phyloP scores from a whole-genome alignment of 1,139 yeast genomes.

The Kluyveromyces sp. region DNA sequence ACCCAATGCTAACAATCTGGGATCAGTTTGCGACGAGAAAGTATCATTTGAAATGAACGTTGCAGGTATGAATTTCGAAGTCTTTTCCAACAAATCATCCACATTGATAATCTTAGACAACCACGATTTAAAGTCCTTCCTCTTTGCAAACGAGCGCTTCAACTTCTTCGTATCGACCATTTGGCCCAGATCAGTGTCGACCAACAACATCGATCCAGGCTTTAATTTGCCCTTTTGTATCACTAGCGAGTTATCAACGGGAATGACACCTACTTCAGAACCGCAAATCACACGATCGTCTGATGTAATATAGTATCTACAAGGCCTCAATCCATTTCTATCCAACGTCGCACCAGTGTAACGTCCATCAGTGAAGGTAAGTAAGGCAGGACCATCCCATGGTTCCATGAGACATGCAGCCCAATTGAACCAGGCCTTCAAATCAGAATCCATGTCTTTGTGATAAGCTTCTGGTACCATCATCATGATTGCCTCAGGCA shows the following conservation, averaged over 20 bases:
- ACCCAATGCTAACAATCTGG: slow-evolving; percentile 80
- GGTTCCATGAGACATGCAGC: slow-evolving; percentile 99
- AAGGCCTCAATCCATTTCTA: slow-evolving; percentile 95
- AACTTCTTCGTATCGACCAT: slow-evolving; percentile 90
- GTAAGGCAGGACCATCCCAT: slow-evolving; percentile 98
- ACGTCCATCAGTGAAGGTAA: slow-evolving; percentile 95
- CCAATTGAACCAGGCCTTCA: slow-evolving; percentile 96
- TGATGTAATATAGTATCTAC: slow-evolving; percentile 91
- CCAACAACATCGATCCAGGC: slow-evolving; percentile 94
- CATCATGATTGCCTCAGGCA: slow-evolving; percentile 97
- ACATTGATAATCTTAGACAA: slow-evolving; percentile 75
- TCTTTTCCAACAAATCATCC: slow-evolving; percentile 57
- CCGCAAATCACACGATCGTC: slow-evolving; percentile 97
- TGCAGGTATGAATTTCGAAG: slow-evolving; percentile 30
- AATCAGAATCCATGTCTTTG: slow-evolving; percentile 88
- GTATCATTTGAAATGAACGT: slow-evolving; percentile 23
- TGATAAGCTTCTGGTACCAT: slow-evolving; percentile 99
- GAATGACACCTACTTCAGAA: slow-evolving; percentile 95
- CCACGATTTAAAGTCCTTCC: slow-evolving; percentile 94
- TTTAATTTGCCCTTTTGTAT: slow-evolving; percentile 88
- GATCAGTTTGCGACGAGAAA: slow-evolving; percentile 63
- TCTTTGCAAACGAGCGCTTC: slow-evolving; percentile 71
- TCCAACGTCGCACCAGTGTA: slow-evolving; percentile 98
- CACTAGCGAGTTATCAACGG: slow-evolving; percentile 74
- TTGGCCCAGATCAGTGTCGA: slow-evolving; percentile 87